A percentile compares a stretch with the other conserved stretches of the same genome.
phyloP scores from a whole-genome alignment of 2,329 filamentous ascomycete genomes.

The Macrophomina pseudophaseolina region DNA sequence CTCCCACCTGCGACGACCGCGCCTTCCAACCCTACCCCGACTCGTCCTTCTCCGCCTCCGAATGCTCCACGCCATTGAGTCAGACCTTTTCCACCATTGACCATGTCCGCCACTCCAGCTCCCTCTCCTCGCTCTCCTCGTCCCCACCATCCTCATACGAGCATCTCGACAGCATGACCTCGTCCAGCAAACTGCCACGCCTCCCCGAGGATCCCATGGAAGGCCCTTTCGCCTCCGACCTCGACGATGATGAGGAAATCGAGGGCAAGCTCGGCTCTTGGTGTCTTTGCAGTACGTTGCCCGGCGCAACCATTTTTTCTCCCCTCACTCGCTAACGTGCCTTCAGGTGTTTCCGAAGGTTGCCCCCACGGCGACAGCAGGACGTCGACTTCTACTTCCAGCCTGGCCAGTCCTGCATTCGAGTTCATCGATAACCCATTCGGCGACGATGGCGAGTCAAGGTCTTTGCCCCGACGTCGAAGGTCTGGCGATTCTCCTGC shows the following conservation, averaged over 20 bases:
- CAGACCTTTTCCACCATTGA: slow-evolving; percentile 70
- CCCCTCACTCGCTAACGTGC: slow-evolving; percentile 28
- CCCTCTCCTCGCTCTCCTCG: slow-evolving; percentile 71
- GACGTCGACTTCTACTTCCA: slow-evolving; percentile 48
- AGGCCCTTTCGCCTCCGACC: slow-evolving; percentile 56
- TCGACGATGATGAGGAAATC: slow-evolving; percentile 42
- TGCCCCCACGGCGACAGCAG: slow-evolving; percentile 62
- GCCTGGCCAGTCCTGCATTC: slow-evolving; percentile 55
- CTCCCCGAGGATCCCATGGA: slow-evolving; percentile 83
- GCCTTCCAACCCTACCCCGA: slow-evolving; percentile 36
- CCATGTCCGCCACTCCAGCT: slow-evolving; percentile 72
- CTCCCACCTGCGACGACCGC: slow-evolving; percentile 37
- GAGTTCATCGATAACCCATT: slow-evolving; percentile 67
- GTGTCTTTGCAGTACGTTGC: slow-evolving; percentile 11
- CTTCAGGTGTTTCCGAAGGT: slow-evolving; percentile 63
- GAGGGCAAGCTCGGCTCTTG: slow-evolving; percentile 48
- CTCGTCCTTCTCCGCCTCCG: slow-evolving; percentile 55
- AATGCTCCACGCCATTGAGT: slow-evolving; percentile 71
- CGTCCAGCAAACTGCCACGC: slow-evolving; percentile 74
- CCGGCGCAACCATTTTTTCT: not conserved
- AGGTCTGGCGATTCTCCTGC: slow-evolving; percentile 63
- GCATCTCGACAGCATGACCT: slow-evolving; percentile 60
- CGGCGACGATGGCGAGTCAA: slow-evolving; percentile 62
- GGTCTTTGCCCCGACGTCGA: slow-evolving; percentile 61
- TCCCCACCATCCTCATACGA: slow-evolving; percentile 58